A percentile compares a stretch with the other conserved stretches of the same genome.
phyloP scores from a whole-genome alignment of 257 asterid genomes.

The Verbascum thapsus region DNA sequence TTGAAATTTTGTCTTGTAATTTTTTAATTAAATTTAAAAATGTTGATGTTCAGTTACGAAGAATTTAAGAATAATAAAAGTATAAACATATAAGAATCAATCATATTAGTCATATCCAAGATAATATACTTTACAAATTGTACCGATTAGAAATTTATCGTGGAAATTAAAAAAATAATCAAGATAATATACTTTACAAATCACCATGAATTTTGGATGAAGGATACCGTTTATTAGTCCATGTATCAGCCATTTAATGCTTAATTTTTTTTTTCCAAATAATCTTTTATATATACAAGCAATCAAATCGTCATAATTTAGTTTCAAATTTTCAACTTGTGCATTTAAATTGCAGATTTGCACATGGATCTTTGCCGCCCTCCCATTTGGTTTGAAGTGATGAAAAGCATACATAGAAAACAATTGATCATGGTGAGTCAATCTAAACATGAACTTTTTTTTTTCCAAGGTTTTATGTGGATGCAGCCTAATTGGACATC shows the following conservation, averaged over 20 bases:
- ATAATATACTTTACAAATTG: no score
- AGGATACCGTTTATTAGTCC: no score
- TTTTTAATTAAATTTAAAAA: no score
- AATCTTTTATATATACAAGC: not conserved
- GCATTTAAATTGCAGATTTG: constrained; percentile 14
- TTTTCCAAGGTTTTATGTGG: constrained; percentile 23
- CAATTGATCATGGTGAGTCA: constrained; percentile 9
- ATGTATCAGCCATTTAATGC: not conserved
- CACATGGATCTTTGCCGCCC: constrained; percentile 17
- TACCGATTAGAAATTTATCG: no score
- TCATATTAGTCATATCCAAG: no score
- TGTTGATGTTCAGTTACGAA: no score
- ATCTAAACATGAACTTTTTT: not conserved
- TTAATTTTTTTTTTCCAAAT: not conserved
- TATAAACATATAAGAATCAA: no score
- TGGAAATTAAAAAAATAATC: no score
- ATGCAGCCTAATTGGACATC: constrained; percentile 25
- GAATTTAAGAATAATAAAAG: no score
- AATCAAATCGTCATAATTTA: constrained; percentile 25
- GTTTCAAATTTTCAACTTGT: constrained; percentile 20
- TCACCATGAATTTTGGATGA: no score
- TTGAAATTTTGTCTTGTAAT: no score
- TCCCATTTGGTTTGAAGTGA: constrained; percentile 7
- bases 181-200: no score
- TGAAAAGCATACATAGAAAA: not conserved